These are phyloP conservation scores for Diaporthe sp. DNA, from an alignment of 2,329 filamentous ascomycete genomes.

Conservation along the genomic window DNA sequence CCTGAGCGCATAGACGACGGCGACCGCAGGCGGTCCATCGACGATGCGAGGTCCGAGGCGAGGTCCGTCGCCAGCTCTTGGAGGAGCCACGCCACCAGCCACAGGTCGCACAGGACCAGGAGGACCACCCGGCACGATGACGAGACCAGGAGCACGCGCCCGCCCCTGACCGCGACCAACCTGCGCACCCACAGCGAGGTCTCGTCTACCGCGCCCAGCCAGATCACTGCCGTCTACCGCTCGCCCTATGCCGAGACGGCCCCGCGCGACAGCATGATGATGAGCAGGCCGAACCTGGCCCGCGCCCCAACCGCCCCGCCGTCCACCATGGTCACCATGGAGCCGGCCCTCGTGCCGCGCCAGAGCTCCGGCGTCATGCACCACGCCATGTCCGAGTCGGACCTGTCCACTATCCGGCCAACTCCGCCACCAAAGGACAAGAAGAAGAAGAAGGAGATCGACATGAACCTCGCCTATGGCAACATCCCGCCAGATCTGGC, in stretches of 20 bases:
- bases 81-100: conserved; percentile 37
- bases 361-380: conserved; percentile 50
- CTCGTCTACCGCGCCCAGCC: conserved; percentile 63
- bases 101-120: conserved; percentile 43
- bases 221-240: conserved; percentile 54
- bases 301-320: conserved; percentile 50
- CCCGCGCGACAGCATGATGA: conserved; percentile 44
- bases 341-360: conserved; percentile 42
- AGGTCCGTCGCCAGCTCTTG: conserved; percentile 36
- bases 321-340: conserved; percentile 12
- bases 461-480: conserved; percentile 94
- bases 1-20: conserved; percentile 47
- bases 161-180: conserved; percentile 66
- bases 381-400: conserved; percentile 57
- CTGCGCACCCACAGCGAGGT: conserved; percentile 68
- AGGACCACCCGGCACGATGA: conserved; percentile 56
- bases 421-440: neutral
- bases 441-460: conserved; percentile 69
- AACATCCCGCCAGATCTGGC: conserved; percentile 80
- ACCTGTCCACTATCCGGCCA: conserved; percentile 46
- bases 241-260: conserved; percentile 60
- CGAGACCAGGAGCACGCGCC: conserved; percentile 54
- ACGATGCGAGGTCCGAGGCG: conserved; percentile 48
- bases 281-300: conserved; percentile 54
- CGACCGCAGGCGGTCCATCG: conserved; percentile 43